Base-by-base conservation (phyloP, 1,139 yeast species). In the Kodamaea arcana region DNA sequence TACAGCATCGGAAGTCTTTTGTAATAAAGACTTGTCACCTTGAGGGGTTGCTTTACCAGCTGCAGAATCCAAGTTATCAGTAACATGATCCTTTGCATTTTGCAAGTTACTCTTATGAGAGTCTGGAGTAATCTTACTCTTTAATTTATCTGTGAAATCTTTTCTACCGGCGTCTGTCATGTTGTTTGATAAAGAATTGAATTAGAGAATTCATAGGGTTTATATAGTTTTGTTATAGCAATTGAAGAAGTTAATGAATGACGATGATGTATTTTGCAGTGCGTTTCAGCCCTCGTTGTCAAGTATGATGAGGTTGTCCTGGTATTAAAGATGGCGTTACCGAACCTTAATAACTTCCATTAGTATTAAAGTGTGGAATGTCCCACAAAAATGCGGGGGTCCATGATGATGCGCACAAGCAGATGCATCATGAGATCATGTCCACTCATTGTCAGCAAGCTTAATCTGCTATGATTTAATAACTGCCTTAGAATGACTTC, bases 91-190 rank as follows among this genome's bases (percentile, higher is more conserved):
- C 71, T 83, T 81, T 46, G 79, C 80, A 64, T 81, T 67, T 52
- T 85, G 83, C 29, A 66, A 60, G 49, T 70, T 64, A 31, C 80
- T 48, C 72, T 87, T 87, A 58, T 83, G 72, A 37, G 77, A 63
- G 44, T 86, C 81, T 55, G 96, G 95, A 50, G 77, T 84, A 36
- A 83, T 44, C 32, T 74, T 55, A 71, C 85, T 94, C 39, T 69
- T 36, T 45, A 75, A 64, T 66, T 86, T 85, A 59, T 80, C 83
- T 48, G 81, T 51, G 54, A 87, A 72, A 56, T 72, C 65, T 65
- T 85, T 85, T 82, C 94, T 83, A 50, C 85, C 86, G 43, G 73
- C 58, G 76, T 82, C 88, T 52, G 87, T 77, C 88, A 82, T 82
- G 29, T 23, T 45, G 17, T 27, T 31, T 33, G 18, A 24, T 18